These are phyloP conservation scores for Deuterostichococcus epilithicus DNA, from an alignment of 139 green algal genomes.

Conservation along the genomic window DNA sequence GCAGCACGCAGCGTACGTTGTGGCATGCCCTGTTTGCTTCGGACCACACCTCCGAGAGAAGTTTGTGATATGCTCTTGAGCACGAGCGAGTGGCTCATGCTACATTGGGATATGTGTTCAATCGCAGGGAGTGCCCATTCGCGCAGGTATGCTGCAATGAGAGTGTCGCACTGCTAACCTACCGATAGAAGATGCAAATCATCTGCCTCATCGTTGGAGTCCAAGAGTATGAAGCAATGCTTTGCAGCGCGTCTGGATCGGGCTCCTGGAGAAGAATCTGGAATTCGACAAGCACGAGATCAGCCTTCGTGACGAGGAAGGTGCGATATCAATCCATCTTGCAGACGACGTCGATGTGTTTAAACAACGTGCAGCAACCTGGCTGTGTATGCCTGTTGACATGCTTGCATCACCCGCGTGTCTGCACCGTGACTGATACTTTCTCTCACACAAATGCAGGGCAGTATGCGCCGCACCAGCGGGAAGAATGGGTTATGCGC, in stretches of 20 bases:
- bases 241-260: not conserved
- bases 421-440: too few relatives aligned
- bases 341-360: too few relatives aligned
- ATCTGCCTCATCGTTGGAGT: too few relatives aligned
- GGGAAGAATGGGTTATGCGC: not conserved
- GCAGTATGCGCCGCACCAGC: constrained; percentile 2
- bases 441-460: not conserved
- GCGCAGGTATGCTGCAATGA: not conserved
- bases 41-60: not conserved
- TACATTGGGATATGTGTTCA: too few relatives aligned
- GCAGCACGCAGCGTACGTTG: not conserved
- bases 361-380: too few relatives aligned
- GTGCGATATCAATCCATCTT: too few relatives aligned
- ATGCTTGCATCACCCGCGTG: not conserved
- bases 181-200: too few relatives aligned
- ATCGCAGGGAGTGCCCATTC: not conserved
- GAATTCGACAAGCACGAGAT: not conserved
- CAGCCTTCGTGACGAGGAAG: not conserved
- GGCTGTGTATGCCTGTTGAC: too few relatives aligned
- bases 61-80: too few relatives aligned
- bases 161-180: too few relatives aligned
- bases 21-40: not conserved
- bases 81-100: too few relatives aligned
- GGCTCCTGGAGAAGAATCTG: not conserved
- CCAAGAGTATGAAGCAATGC: too few relatives aligned